phyloP scores from a whole-genome alignment of 345 rosid genomes.

The Xanthoceras sorbifolium region DNA sequence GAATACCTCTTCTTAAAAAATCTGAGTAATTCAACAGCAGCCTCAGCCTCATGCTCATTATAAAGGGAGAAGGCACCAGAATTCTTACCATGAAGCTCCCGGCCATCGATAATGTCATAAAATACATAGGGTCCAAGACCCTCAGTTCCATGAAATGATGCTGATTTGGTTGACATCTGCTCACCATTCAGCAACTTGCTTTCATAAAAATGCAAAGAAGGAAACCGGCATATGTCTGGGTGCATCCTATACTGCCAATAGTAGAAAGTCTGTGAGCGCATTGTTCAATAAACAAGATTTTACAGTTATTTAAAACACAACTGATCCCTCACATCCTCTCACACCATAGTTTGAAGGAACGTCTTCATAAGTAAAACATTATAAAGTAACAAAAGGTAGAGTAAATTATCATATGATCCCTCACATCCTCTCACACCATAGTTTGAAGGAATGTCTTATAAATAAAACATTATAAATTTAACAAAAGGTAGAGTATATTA shows the following conservation, averaged over 20 bases:
- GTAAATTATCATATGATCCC: not conserved
- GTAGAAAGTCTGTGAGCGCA: slow-evolving; percentile 28
- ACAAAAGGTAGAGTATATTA: not conserved
- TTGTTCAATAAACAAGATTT: slow-evolving; percentile 10
- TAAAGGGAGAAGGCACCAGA: slow-evolving; percentile 74
- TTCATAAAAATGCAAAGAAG: slow-evolving; percentile 89
- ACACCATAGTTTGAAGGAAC: not conserved
- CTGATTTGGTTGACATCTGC: slow-evolving; percentile 61
- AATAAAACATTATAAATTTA: not conserved
- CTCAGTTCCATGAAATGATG: slow-evolving; percentile 66
- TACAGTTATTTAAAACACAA: not conserved
- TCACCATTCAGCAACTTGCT: slow-evolving; percentile 80
- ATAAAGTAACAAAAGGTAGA: not conserved
- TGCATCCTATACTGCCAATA: slow-evolving; percentile 95
- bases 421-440: not conserved
- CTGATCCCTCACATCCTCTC: not conserved
- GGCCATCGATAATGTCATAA: slow-evolving; percentile 80
- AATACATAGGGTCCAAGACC: slow-evolving; percentile 85
- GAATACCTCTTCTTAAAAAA: slow-evolving; percentile 70
- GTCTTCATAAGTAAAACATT: not conserved
- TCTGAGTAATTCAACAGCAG: slow-evolving; percentile 75
- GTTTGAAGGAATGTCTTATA: not conserved
- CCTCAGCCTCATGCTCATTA: slow-evolving; percentile 88
- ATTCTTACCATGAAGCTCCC: slow-evolving; percentile 70
- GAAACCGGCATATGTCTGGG: slow-evolving; percentile 91